Evolutionary conservation across 108 stramenopile species (phyloP), one percentile per base, ranked within the genome.

Genomic region (Cylindrotheca fusiformis): DNA sequence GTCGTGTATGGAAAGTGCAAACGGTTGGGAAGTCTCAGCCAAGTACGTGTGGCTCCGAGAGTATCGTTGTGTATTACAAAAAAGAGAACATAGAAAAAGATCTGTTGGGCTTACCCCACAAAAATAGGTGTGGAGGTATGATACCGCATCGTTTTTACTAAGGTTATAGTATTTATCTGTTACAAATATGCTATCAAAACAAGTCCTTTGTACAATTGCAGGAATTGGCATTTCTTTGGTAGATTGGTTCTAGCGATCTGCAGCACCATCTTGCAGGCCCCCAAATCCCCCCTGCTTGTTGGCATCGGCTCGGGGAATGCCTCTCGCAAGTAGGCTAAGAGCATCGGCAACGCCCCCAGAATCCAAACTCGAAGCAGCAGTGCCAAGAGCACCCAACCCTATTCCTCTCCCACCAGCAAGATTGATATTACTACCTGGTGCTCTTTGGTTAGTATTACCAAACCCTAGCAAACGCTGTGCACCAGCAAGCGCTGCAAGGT

Each of bases 381-480:
- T 14, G 6, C 36, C 36, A 10, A 41, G 14, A 6, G 36, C 36
- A 10, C 36, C 36, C 14, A 41, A 41, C 6, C 36, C 36, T 14
- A 63, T 19, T 1, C 48, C 47, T 20, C 49, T 33, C 5, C 25
- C 25, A 36, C 51, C 51, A n/a, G 62, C 30, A 31, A 63, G 31
- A 21, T 44, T 62, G 54, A 30, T 31, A 26, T 41, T 41, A 14
- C 10, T 10, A 41, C 10, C 36, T 10, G 10, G 10, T 6, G 36
- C 14, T 41, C 36, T 14, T 41, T 41, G 36, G 36, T 10, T 14
- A 41, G 10, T 41, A 41, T 41, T 29, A 29, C 21, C 57, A 25
- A 31, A 56, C 8, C 55, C 55, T 30, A 71, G 25, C 18, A 70
- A 29, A 8, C 36, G 27, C 41, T 70, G 69, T 4, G 60, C 60